Conservation (phyloP, 2,329 filamentous ascomycete species). For the Diplodia intermedia region DNA sequence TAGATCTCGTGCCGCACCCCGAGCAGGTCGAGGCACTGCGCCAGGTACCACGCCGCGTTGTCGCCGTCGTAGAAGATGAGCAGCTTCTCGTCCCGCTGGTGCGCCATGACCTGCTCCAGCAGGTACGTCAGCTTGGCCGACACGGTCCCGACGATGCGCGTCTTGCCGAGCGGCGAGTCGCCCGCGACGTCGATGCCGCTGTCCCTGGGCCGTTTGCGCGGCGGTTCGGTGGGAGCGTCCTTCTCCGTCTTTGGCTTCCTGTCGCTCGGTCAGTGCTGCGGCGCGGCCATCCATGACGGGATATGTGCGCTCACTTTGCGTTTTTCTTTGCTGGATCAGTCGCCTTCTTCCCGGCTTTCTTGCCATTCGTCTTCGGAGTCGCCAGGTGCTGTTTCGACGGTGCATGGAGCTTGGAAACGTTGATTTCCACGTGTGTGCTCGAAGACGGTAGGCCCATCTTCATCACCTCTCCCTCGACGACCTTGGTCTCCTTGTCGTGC, state of each 20-base stretch:
- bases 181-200: conserved; percentile 43
- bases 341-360: neutral
- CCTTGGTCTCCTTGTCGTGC: conserved; percentile 39
- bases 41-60: conserved; percentile 85
- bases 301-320: neutral
- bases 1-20: conserved; percentile 71
- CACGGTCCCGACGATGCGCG: conserved; percentile 75
- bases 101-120: conserved; percentile 71
- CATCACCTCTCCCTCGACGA: conserved; percentile 15
- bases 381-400: neutral
- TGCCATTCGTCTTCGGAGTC: neutral
- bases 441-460: conserved; percentile 53
- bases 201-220: conserved; percentile 36
- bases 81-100: conserved; percentile 80
- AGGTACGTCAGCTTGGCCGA: conserved; percentile 90
- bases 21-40: conserved; percentile 78
- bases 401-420: conserved; percentile 18
- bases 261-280: neutral
- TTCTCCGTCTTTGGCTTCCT: conserved; percentile 10
- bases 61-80: conserved; percentile 92
- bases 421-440: conserved; percentile 38
- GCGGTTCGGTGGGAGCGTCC: neutral
- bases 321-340: neutral
- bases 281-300: too few relatives aligned
- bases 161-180: conserved; percentile 63